Evolutionary conservation across 139 green algal genomes (phyloP).

Genomic region (Volvox africanus): DNA sequence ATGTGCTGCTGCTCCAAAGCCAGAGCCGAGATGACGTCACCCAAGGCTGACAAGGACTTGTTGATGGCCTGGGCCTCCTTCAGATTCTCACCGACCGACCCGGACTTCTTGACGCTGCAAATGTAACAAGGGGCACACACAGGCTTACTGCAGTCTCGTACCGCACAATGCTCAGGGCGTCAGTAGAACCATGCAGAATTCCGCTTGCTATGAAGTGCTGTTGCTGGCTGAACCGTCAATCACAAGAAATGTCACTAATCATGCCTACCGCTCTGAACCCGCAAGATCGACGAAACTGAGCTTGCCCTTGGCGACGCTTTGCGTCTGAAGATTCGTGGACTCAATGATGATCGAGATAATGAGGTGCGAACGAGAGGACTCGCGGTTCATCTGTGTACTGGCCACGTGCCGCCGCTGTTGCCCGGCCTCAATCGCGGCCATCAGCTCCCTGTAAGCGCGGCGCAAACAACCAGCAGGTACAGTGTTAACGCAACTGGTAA

Average conservation of each 20-base stretch:
- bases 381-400: conserved; percentile 89
- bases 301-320: conserved; percentile 90
- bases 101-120: conserved; percentile 94
- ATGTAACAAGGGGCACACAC: not conserved
- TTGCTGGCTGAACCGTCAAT: too few relatives aligned
- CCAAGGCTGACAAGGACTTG: conserved; percentile 95
- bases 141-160: not conserved
- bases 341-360: conserved; percentile 95
- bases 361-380: conserved; percentile 93
- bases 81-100: conserved; percentile 89
- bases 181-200: too few relatives aligned
- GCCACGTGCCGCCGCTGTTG: conserved; percentile 71
- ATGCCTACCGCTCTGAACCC: conserved; percentile 87
- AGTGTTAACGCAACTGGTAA: not conserved
- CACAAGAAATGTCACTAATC: too few relatives aligned
- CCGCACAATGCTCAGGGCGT: too few relatives aligned
- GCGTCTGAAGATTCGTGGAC: conserved; percentile 95
- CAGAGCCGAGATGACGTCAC: conserved; percentile 96
- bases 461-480: not conserved
- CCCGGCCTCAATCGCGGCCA: conserved; percentile 75
- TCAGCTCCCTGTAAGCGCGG: conserved; percentile 61
- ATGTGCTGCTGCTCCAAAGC: conserved; percentile 91
- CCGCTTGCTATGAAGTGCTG: too few relatives aligned
- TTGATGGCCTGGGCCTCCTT: conserved; percentile 99
- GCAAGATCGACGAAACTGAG: conserved; percentile 97